Evolutionary conservation across 2,329 filamentous ascomycete genomes (phyloP), one percentile per base, ranked within the genome.

Genomic region (Phyllosticta paracitricarpa): DNA sequence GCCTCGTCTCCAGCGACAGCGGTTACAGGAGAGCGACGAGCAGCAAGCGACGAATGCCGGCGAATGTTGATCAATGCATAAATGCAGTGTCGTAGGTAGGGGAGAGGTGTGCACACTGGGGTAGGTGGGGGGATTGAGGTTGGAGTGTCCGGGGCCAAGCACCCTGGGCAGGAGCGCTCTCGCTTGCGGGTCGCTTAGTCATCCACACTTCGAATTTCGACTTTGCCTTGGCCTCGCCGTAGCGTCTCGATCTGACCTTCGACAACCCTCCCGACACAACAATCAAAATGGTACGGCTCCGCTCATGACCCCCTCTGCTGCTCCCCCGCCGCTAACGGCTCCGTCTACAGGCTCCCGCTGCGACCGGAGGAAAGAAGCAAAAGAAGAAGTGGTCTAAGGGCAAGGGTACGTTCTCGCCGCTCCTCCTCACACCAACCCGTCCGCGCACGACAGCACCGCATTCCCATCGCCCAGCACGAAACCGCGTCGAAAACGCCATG

Each of bases 331-430:
- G 56, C 59, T 61, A 56, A 61, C 30, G 22, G 30, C 40, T 10
- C 51, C 26, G 19, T 9, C 25, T 2, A 64, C 53, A 76, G 77
- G 78, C 80, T 73, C 79, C 79, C 71, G 79, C 79, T 78, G 79
- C 79, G 75, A 81, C 85, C 74, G 85, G 85, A 76, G 86, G 83
- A 74, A 89, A 89, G 84, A 89, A 89, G 82, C 85, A 88, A 79
- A 89, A 89, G 86, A 89, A 89, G 85, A 89, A 89, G 85, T 88
- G 86, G 86, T 84, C 81, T 64, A 84, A 84, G 81, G 79, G 79
- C 75, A 81, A 82, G 77, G 79, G 79, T 81, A 77, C 68, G 77
- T 78, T 63, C 63, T 65, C 64, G 62, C 64, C 64, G 60, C 64
- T 58, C 60, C 61, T 30, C 51, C 63, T 62, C 65, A 57, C 51